Base-by-base conservation (phyloP, 1,284 basidiomycete genomes). In the Trametes polyzona region DNA sequence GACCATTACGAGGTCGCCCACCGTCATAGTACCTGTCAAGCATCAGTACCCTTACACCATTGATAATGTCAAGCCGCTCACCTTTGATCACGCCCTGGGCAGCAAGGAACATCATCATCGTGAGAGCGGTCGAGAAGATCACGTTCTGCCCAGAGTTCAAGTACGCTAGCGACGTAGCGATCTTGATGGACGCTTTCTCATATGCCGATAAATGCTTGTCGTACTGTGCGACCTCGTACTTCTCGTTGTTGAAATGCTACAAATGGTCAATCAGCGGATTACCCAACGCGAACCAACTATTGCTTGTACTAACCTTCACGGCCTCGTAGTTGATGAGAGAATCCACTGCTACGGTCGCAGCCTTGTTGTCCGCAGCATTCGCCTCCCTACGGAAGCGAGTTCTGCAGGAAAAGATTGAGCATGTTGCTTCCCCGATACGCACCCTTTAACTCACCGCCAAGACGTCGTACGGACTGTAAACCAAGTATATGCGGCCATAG, bases 261-360 rank as follows among this genome's bases (percentile, higher is more conserved):
- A 35, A 11, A 33, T 21, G 8, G 8, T 12, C 14, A 1, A 12
- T 14, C 2, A 40, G 32, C 14, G 47, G 24, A 1, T 2, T 3
- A 4, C 1, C 14, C 10, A 19, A 30, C 10, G 41, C 2, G 17
- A 3, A 8, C 9, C 7, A 5, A 30, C 9, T 6, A 19, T 16
- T 4, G 14, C 1, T 16, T 19, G 4, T 12, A 47, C 48, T 1
- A 24, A 94, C 95, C 83, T 99, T 99, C 67, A 99, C 96, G 12
- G 96, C 96, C 73, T 99, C 96, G 68, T 94, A 99, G 71, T 99
- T 99, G 73, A 99, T 95, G 52, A 99, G 76, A 0, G 95, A 94
- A 71, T 99, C 97, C 10, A 98, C 94, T 1, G 94, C 94, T 1
- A 92, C 86, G 0, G 94, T 94, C 0, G 97, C 97, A 11, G 95